These are phyloP conservation scores for Sugiyamaella novakii DNA, from an alignment of 1,139 yeast species.

Conservation along the genomic window DNA sequence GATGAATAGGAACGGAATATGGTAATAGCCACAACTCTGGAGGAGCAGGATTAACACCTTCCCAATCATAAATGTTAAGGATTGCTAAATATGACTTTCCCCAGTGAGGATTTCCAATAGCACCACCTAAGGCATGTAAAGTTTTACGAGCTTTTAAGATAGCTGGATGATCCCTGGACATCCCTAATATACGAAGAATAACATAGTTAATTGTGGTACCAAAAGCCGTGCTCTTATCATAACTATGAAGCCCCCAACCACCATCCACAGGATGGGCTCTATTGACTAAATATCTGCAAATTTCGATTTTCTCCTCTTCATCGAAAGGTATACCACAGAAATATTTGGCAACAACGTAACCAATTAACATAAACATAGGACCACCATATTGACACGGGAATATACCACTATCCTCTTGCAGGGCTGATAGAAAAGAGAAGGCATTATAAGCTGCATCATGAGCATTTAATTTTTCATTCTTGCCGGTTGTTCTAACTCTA, in stretches of 20 bases:
- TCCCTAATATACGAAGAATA: conserved; percentile 71
- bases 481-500: conserved; percentile 28
- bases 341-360: conserved; percentile 76
- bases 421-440: conserved; percentile 62
- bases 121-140: conserved; percentile 78
- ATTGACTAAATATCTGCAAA: conserved; percentile 82
- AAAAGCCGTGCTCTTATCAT: conserved; percentile 90
- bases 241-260: conserved; percentile 97
- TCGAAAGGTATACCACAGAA: conserved; percentile 70
- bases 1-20: conserved; percentile 78
- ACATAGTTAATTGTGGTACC: conserved; percentile 92
- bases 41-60: conserved; percentile 97
- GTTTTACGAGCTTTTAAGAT: conserved; percentile 77
- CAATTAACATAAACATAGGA: conserved; percentile 95
- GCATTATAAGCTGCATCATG: conserved; percentile 71
- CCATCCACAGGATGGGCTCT: conserved; percentile 97
- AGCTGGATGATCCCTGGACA: conserved; percentile 73
- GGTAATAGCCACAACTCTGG: conserved; percentile 94
- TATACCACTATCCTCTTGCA: conserved; percentile 75
- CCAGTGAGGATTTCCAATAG: conserved; percentile 93
- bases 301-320: conserved; percentile 63
- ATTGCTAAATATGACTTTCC: conserved; percentile 90
- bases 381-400: conserved; percentile 95
- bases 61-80: conserved; percentile 85
- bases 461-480: conserved; percentile 44